A percentile compares a stretch with the other conserved stretches of the same genome.
Conservation (phyloP, 192 early-diverging fungal species). For the Coemansia sp. region DNA sequence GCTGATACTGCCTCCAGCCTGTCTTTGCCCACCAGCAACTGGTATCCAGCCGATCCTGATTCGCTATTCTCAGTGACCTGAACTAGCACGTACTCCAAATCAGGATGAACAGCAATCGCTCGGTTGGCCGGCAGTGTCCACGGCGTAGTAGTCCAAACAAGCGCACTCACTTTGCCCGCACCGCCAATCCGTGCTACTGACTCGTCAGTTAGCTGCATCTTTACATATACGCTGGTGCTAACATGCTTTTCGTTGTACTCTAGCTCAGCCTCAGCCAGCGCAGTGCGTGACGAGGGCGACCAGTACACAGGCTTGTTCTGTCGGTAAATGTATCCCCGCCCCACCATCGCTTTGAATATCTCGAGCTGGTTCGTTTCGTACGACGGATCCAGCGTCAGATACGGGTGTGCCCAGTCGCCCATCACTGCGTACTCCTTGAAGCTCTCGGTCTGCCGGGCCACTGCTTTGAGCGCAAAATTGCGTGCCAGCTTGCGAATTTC, state of each 20-base stretch:
- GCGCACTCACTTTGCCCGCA: constrained; percentile 27
- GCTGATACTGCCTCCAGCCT: constrained; percentile 15
- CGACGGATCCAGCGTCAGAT: constrained; percentile 68
- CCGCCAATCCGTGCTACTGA: constrained; percentile 20
- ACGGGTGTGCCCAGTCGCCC: constrained; percentile 72
- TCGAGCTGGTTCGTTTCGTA: constrained; percentile 72
- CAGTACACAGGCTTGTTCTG: constrained; percentile 80
- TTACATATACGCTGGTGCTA: constrained; percentile 71
- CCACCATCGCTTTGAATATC: constrained; percentile 72
- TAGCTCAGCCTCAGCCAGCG: constrained; percentile 77
- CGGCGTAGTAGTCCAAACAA: constrained; percentile 81
- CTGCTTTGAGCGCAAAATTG: constrained; percentile 59
- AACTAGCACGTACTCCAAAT: constrained; percentile 62
- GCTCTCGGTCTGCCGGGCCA: constrained; percentile 59
- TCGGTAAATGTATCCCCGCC: constrained; percentile 71
- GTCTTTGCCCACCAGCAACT: constrained; percentile 34
- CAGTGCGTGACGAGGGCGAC: constrained; percentile 80
- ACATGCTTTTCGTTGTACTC: constrained; percentile 77
- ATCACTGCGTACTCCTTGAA: constrained; percentile 71
- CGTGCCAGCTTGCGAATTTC: constrained; percentile 54
- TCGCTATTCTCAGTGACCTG: not conserved
- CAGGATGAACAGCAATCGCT: constrained; percentile 67
- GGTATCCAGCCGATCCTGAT: not conserved
- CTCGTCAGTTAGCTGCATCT: constrained; percentile 52
- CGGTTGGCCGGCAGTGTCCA: constrained; percentile 80